These are phyloP conservation scores for Ascobolus immersus DNA, from an alignment of 495 filamentous ascomycete genomes.

Conservation along the genomic window DNA sequence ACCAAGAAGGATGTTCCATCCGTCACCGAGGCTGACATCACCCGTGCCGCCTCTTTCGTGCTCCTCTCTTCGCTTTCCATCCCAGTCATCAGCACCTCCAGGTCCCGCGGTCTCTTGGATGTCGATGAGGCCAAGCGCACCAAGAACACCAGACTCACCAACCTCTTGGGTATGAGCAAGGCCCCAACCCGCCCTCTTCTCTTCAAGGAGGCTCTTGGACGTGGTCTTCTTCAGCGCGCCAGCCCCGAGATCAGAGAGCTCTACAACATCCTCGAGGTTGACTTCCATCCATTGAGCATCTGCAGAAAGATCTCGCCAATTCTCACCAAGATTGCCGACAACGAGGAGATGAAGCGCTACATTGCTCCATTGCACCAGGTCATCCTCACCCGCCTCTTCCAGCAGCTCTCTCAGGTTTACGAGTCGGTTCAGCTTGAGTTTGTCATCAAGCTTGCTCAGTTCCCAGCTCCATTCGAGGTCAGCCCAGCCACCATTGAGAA, in stretches of 20 bases:
- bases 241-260: conserved; percentile 83
- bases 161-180: conserved; percentile 74
- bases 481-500: conserved; percentile 82
- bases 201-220: conserved; percentile 87
- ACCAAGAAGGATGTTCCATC: conserved; percentile 85
- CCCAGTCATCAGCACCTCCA: conserved; percentile 92
- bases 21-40: conserved; percentile 66
- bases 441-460: conserved; percentile 78
- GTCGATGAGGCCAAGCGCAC: conserved; percentile 94
- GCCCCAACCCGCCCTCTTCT: conserved; percentile 70
- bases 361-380: conserved; percentile 87
- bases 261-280: conserved; percentile 94
- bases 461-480: conserved; percentile 92
- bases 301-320: conserved; percentile 98
- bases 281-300: conserved; percentile 95
- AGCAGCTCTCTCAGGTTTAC: conserved; percentile 96
- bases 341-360: conserved; percentile 92
- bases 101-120: conserved; percentile 83
- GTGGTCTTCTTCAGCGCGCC: conserved; percentile 72
- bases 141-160: conserved; percentile 92
- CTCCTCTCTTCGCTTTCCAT: conserved; percentile 88
- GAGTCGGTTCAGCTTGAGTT: conserved; percentile 90
- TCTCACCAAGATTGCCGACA: conserved; percentile 72
- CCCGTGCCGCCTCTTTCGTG: conserved; percentile 73
- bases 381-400: conserved; percentile 90